phyloP scores from a whole-genome alignment of 768 basidiomycete genomes.

The Podaxis sp. region DNA sequence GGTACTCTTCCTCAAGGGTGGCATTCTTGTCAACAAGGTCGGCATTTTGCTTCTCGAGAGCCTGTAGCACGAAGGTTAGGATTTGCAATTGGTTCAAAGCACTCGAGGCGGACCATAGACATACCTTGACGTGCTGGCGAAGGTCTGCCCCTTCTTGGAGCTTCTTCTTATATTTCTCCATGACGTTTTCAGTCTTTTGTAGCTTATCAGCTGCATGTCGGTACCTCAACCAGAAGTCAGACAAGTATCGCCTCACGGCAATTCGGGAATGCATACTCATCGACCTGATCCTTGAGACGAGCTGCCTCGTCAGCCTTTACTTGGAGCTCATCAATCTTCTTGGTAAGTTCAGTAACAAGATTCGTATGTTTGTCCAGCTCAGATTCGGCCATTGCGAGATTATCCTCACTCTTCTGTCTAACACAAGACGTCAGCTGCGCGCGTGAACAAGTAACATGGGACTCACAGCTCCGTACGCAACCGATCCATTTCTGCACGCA shows the following conservation, averaged over 20 bases:
- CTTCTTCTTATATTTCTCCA: slow-evolving; percentile 99
- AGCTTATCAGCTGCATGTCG: slow-evolving; percentile 89
- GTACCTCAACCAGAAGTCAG: slow-evolving; percentile 45
- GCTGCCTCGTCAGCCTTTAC: slow-evolving; percentile 70
- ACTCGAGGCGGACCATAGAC: slow-evolving; percentile 8
- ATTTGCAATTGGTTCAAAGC: not conserved
- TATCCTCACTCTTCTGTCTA: slow-evolving; percentile 94
- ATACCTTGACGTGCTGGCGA: slow-evolving; percentile 79
- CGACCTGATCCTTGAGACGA: slow-evolving; percentile 87
- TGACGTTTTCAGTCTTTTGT: slow-evolving; percentile 93
- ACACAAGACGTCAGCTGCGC: slow-evolving; percentile 14
- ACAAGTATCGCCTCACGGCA: not conserved
- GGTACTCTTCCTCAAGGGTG: slow-evolving; percentile 87
- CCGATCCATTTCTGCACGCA: slow-evolving; percentile 79
- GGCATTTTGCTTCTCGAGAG: slow-evolving; percentile 90
- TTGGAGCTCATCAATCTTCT: slow-evolving; percentile 80
- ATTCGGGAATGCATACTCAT: slow-evolving; percentile 61
- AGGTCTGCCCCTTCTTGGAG: slow-evolving; percentile 91
- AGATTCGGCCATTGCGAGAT: slow-evolving; percentile 74
- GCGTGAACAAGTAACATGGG: not conserved
- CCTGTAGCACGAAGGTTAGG: slow-evolving; percentile 35
- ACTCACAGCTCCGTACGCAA: slow-evolving; percentile 83
- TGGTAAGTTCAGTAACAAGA: slow-evolving; percentile 67
- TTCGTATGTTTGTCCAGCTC: slow-evolving; percentile 78
- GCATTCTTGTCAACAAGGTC: slow-evolving; percentile 89